Evolutionary conservation across 257 asterid species (phyloP).

Genomic region (Solanum virginianum): DNA sequence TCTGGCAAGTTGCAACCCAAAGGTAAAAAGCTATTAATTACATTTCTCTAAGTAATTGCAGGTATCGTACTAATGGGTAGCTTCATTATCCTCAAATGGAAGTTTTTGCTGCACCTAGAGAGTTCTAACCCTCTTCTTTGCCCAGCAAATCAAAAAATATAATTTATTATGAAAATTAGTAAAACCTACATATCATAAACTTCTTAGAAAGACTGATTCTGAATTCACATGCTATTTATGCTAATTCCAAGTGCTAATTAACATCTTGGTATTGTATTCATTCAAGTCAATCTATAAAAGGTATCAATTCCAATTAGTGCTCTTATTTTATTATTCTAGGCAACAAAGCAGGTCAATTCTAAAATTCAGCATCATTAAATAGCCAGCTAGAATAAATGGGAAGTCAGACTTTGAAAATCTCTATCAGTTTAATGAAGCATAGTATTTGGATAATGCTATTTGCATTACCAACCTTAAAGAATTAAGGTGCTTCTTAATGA

Average conservation of each 20-base stretch:
- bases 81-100: not conserved
- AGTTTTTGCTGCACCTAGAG: not conserved
- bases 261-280: not conserved
- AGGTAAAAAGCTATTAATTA: not conserved
- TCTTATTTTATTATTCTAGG: not conserved
- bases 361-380: not conserved
- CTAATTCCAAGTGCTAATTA: not conserved
- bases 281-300: not conserved
- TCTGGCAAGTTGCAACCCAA: not conserved
- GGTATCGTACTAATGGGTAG: not conserved
- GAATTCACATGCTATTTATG: not conserved
- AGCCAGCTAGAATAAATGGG: not conserved
- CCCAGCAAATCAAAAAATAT: not conserved
- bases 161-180: not conserved
- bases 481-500: conserved; percentile 17
- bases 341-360: not conserved
- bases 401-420: too few relatives aligned
- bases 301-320: not conserved
- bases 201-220: not conserved
- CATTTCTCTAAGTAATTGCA: too few relatives aligned
- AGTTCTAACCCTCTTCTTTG: not conserved
- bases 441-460: not conserved
- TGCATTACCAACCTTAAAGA: conserved; percentile 8
- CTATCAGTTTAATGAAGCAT: too few relatives aligned
- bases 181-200: not conserved